Percentiles rank a stretch among this genome's conserved stretches.
These are phyloP conservation scores for Dactylorhiza incarnata DNA, from an alignment of 106 monocot genomes.

Conservation along the genomic window DNA sequence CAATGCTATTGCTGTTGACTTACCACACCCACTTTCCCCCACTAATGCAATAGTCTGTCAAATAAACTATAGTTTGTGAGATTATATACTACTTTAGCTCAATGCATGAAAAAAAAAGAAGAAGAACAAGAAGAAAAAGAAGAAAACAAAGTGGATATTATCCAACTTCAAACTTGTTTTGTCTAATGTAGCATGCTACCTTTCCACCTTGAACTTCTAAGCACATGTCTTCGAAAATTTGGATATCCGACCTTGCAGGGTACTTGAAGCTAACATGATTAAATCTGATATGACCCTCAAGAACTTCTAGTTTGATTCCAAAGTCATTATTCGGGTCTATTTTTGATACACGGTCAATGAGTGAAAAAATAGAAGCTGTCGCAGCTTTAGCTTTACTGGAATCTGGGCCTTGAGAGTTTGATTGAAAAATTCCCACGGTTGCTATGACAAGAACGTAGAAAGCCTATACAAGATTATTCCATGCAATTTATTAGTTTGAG, in stretches of 20 bases:
- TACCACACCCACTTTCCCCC: slow-evolving; percentile 11
- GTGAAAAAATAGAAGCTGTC: slow-evolving; percentile 1
- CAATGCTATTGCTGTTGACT: slow-evolving; percentile 7
- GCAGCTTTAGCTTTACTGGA: slow-evolving; percentile 8
- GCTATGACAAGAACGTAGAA: slow-evolving; percentile 6
- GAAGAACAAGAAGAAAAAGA: no score
- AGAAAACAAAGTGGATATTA: no score
- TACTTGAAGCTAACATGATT: slow-evolving; percentile 4
- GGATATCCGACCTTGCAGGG: slow-evolving; percentile 6
- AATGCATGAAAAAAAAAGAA: neutral
- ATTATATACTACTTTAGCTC: neutral
- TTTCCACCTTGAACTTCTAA: slow-evolving; percentile 7
- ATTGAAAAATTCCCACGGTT: slow-evolving; percentile 9
- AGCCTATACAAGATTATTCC: neutral
- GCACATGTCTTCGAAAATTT: slow-evolving; percentile 6
- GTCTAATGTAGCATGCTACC: neutral
- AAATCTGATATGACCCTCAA: slow-evolving; percentile 5
- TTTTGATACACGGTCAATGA: slow-evolving; percentile 4
- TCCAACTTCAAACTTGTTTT: neutral
- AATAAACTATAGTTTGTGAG: neutral
- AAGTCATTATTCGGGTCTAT: slow-evolving; percentile 2
- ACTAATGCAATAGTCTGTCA: slow-evolving; percentile 11
- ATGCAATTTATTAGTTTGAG: neutral
- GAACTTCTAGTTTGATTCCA: neutral
- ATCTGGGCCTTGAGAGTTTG: slow-evolving; percentile 1